phyloP scores from a whole-genome alignment of 1,284 basidiomycete genomes.

The Cystobasidium sp. region DNA sequence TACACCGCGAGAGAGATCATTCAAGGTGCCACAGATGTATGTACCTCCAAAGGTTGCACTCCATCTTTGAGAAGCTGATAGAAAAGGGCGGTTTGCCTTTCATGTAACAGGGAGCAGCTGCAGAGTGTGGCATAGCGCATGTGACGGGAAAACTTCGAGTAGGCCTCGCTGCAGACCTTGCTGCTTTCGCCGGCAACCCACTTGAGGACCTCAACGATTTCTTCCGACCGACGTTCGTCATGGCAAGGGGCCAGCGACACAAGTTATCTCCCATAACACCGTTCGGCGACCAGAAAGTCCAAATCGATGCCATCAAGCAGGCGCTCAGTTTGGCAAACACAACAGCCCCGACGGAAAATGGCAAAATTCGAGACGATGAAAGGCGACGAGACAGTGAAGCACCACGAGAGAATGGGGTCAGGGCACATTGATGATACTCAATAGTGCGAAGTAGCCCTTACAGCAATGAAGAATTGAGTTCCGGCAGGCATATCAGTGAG shows the following conservation, averaged over 20 bases:
- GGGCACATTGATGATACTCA: too few relatives aligned
- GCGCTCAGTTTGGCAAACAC: slow-evolving; percentile 7
- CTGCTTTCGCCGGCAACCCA: slow-evolving; percentile 30
- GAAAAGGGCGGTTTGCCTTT: background rate
- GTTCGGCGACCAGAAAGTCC: slow-evolving; percentile 21
- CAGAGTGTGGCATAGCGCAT: slow-evolving; percentile 13
- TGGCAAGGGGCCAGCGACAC: slow-evolving; percentile 25
- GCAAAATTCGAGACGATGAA: background rate
- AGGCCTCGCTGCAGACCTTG: slow-evolving; percentile 18
- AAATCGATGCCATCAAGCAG: slow-evolving; percentile 4
- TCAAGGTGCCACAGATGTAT: slow-evolving; percentile 21
- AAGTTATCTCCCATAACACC: slow-evolving; percentile 8
- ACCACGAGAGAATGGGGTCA: too few relatives aligned
- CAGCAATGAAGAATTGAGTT: too few relatives aligned
- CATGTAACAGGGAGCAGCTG: slow-evolving; percentile 19
- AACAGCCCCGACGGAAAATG: background rate
- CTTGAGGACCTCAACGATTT: slow-evolving; percentile 19
- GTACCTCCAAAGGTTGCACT: background rate
- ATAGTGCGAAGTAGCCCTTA: too few relatives aligned
- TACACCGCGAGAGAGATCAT: slow-evolving; percentile 27
- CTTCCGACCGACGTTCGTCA: slow-evolving; percentile 11
- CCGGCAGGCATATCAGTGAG: too few relatives aligned
- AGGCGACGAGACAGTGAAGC: too few relatives aligned
- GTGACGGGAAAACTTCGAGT: slow-evolving; percentile 8
- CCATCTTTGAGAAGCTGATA: background rate